Base-by-base conservation (phyloP, 495 filamentous ascomycete species). In the Pyrenopolyporus hunteri region DNA sequence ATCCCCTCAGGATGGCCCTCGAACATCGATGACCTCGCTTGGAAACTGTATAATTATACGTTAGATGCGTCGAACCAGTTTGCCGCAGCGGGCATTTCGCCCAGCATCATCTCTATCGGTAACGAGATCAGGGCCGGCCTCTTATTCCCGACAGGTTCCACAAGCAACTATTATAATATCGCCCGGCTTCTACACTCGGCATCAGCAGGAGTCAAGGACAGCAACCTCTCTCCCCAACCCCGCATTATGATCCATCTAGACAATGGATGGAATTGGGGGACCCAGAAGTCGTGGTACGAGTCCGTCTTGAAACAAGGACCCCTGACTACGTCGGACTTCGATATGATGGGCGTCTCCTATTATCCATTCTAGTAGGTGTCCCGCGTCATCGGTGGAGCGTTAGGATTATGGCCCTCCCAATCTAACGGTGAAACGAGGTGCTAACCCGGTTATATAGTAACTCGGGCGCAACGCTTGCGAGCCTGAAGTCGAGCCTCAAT, bases 211-310 rank as follows among this genome's bases (percentile, higher is more conserved):
- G 77, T 89, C 46, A 86, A 86, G 63, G 81, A 86, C 59, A 87
- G 84, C 23, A 75, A 73, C 3, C 77, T 87, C 0, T 69, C 74
- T 23, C 75, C 80, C 0, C 76, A 79, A 39, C 83, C 85, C 3
- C 80, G 84, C 58, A 87, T 89, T 63, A 80, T 90, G 81, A 82
- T 89, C 49, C 87, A 89, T 57, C 76, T 88, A 8, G 86, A 89
- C 63, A 85, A 89, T 62, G 85, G 87, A 40, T 91, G 86, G 84
- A 79, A 84, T 59, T 88, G 82, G 85, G 72, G 64, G 7, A 76
- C 77, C n/a, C 87, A 89, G 63, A 74, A 84, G 17, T 80, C 79
- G 61, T 90, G 83, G 68, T 89, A 88, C 70, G 78, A 79, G 14
- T 78, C 79, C 2, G 80, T 83, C 3, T 71, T 87, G 0, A 78